phyloP scores from a whole-genome alignment of 805 yeast genomes.

The Ogataea pini region DNA sequence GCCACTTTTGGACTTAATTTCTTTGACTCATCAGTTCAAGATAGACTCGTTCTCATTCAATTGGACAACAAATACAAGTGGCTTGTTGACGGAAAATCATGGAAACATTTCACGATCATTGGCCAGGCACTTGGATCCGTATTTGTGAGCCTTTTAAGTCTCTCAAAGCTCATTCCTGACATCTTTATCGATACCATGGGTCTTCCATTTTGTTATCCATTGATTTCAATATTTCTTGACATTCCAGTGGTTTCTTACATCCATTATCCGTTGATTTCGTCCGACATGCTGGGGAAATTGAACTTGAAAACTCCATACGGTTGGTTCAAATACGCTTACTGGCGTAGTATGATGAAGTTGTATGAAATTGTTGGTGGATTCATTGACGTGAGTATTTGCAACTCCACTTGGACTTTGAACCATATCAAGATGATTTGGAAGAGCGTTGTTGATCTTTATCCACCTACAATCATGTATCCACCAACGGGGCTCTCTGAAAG shows the following conservation, averaged over 20 bases:
- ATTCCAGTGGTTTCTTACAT: conserved; percentile 85
- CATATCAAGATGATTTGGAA: conserved; percentile 73
- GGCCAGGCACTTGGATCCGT: conserved; percentile 88
- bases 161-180: conserved; percentile 73
- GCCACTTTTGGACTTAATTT: conserved; percentile 32
- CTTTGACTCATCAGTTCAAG: conserved; percentile 22
- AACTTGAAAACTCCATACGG: conserved; percentile 29
- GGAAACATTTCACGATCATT: conserved; percentile 77
- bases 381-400: conserved; percentile 67
- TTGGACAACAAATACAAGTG: conserved; percentile 39
- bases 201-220: conserved; percentile 80
- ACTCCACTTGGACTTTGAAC: conserved; percentile 89
- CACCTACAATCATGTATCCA: conserved; percentile 67
- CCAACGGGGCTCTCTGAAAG: conserved; percentile 77
- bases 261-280: conserved; percentile 92
- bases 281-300: conserved; percentile 78
- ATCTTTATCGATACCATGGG: conserved; percentile 96
- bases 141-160: conserved; percentile 67
- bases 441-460: conserved; percentile 35
- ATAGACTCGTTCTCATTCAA: conserved; percentile 35
- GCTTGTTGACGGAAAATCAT: conserved; percentile 67
- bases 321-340: conserved; percentile 58
- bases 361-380: conserved; percentile 69
- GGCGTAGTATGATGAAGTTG: conserved; percentile 63
- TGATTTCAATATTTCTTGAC: conserved; percentile 54